phyloP scores from a whole-genome alignment of 208 protist genomes.

The Zelonia costaricensis region DNA sequence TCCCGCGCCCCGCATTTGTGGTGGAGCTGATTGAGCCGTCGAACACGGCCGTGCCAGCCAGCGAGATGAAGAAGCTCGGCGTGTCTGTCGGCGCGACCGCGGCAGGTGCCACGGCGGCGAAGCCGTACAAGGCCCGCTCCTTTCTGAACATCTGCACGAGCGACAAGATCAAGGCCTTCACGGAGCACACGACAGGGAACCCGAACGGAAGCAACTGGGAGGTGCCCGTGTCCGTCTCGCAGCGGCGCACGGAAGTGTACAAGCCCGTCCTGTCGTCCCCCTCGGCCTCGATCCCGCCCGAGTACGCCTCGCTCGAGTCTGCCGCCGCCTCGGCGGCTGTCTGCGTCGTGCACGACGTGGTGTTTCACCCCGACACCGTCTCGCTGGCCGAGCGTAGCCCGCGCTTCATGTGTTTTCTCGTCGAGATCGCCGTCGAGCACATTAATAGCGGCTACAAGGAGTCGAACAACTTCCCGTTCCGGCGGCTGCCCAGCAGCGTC shows the following conservation, averaged over 20 bases:
- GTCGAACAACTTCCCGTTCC: conserved; percentile 72
- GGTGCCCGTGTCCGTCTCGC: conserved; percentile 83
- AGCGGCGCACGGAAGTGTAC: conserved; percentile 69
- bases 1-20: conserved; percentile 74
- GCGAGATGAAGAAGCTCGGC: conserved; percentile 15
- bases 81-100: not conserved
- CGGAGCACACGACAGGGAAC: conserved; percentile 71
- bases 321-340: not conserved
- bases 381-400: conserved; percentile 70
- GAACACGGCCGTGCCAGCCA: conserved; percentile 7
- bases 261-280: conserved; percentile 8
- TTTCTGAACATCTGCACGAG: conserved; percentile 84
- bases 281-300: conserved; percentile 6
- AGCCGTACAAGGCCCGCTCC: conserved; percentile 15
- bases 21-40: conserved; percentile 79
- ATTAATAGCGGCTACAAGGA: conserved; percentile 88
- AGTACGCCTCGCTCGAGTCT: conserved; percentile 3
- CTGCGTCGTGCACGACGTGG: conserved; percentile 84
- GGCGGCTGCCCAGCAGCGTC: conserved; percentile 56
- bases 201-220: conserved; percentile 81
- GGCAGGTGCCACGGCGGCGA: not conserved
- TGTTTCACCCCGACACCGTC: conserved; percentile 84
- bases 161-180: conserved; percentile 79
- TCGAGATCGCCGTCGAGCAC: conserved; percentile 93
- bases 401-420: conserved; percentile 88